phyloP scores from a whole-genome alignment of 306 rosid genomes.

The Gillenia trifoliata region DNA sequence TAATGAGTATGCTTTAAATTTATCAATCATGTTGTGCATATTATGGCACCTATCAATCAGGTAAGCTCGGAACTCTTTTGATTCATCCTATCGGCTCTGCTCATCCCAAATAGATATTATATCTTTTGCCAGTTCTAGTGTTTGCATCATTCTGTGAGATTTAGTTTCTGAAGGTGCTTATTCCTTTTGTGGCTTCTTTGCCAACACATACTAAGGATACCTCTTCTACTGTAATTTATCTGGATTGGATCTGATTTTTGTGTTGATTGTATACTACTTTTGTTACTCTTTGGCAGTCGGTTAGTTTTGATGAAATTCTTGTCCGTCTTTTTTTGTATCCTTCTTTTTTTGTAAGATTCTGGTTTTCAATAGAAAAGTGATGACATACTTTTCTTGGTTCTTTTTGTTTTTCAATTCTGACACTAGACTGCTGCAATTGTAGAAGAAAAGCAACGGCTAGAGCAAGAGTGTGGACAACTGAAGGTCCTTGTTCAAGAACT shows the following conservation, averaged over 20 bases:
- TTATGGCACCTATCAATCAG: not conserved
- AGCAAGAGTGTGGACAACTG: constrained; percentile 57
- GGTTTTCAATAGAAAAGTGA: not conserved
- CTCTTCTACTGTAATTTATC: not conserved
- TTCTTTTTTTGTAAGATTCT: not conserved
- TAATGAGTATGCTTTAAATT: not conserved
- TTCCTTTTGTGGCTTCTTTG: not conserved
- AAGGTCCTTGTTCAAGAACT: constrained; percentile 78
- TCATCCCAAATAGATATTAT: too few species aligned
- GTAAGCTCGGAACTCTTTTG: too few species aligned
- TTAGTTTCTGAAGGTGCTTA: not conserved
- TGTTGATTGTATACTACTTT: not conserved
- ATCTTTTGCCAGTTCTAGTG: too few species aligned
- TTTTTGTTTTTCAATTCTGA: constrained; percentile 16
- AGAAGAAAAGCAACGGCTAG: constrained; percentile 65
- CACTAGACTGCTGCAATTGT: constrained; percentile 24
- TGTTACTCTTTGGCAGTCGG: not conserved
- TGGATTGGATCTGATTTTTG: not conserved
- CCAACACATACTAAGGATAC: not conserved
- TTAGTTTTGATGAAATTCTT: not conserved
- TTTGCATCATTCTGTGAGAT: too few species aligned
- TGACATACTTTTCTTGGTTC: not conserved
- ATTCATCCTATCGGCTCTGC: too few species aligned
- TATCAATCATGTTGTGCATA: not conserved
- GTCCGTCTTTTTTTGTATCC: not conserved